Evolutionary conservation across 1,284 basidiomycete species (phyloP), one percentile per base, ranked within the genome.

Genomic region (Termitomyces sp.): DNA sequence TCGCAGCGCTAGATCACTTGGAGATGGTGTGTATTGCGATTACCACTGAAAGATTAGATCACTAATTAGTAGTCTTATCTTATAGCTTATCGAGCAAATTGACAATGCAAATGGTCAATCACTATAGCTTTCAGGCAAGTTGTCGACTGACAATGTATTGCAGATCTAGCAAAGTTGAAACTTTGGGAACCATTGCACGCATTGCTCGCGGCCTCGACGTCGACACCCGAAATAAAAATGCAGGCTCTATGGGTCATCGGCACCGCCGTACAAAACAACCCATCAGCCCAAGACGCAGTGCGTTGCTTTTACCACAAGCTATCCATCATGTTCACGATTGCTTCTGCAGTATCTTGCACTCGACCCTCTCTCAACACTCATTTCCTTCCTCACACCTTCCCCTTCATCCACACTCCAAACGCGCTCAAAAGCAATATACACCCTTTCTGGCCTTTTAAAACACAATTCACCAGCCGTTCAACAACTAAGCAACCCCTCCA

Each of bases 201-300:
- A 4, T 75, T 98, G 8, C 69, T 95, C 33, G 75, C 75, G 1
- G 77, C 82, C 3, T 67, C 80, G 5, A 66, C 72, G 0, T 78
- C 83, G 1, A 75, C 86, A 5, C 78, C 83, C 26, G 75, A 76
- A 9, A 81, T 98, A 33, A 86, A 85, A 61, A 75, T 81, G 48
- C 86, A 92, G 55, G 84, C 87, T 0, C 76, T 94, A 10, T 98
- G 96, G 96, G 88, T 98, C 7, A 79, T 92, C 17, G 96, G 96
- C 4, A 98, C 96, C 0, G 94, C 96, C 0, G 73, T 96, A 1
- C 95, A 98, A 69, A 98, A 99, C 69, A 99, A 98, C 64, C 90
- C 92, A 4, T 81, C 88, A 52, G 94, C 94, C 0, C 96, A 98
- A 66, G 79, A 83, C 48, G 83, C 88, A 1, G 92, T 97, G 65